A percentile compares a stretch with the other conserved stretches of the same genome.
Conservation (phyloP, 208 protist genomes). For the Trypanosoma melophagium region DNA sequence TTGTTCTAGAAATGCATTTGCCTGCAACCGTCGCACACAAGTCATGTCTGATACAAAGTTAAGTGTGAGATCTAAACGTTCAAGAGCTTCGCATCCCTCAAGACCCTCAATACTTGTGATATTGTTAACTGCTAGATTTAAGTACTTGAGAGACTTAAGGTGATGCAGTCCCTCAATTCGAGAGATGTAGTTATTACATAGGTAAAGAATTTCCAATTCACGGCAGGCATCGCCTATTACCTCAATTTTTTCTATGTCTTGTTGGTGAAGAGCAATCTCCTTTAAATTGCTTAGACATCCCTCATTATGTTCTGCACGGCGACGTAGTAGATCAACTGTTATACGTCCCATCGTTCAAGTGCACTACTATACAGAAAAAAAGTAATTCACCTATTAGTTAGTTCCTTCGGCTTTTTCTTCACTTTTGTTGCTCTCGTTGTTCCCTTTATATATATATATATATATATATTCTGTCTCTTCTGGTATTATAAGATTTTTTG, state of each 20-base stretch:
- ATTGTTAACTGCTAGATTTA: conserved; percentile 98
- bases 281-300: conserved; percentile 92
- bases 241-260: conserved; percentile 94
- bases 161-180: conserved; percentile 93
- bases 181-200: conserved; percentile 97
- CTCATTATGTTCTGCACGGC: conserved; percentile 97
- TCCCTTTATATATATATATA: too few species aligned
- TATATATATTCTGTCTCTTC: too few species aligned
- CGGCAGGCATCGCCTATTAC: conserved; percentile 80
- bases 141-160: conserved; percentile 95
- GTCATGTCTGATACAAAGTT: conserved; percentile 95
- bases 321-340: conserved; percentile 91
- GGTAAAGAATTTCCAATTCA: conserved; percentile 94
- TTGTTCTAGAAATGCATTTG: conserved; percentile 83
- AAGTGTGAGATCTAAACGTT: conserved; percentile 96
- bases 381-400: not conserved
- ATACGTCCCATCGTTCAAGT: conserved; percentile 70
- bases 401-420: not conserved
- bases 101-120: conserved; percentile 93
- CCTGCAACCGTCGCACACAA: conserved; percentile 67
- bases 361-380: not conserved
- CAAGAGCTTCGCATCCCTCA: conserved; percentile 92
- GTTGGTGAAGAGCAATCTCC: conserved; percentile 96
- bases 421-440: not conserved
- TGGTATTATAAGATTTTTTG: too few species aligned